Conservation (phyloP, 1,139 yeast species). For the Arxiozyma telluris region DNA sequence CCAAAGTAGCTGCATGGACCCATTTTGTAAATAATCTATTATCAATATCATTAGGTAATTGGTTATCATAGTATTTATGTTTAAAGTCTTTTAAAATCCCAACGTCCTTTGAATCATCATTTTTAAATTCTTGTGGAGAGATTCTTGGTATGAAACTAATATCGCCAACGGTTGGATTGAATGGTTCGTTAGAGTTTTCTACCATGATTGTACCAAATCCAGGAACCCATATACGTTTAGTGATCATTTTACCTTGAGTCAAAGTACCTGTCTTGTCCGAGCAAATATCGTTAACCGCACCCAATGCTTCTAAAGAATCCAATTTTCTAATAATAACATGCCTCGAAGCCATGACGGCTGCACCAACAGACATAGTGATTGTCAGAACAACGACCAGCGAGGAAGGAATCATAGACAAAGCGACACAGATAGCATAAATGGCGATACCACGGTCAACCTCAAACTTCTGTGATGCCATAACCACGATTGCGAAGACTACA, state of each 20-base stretch:
- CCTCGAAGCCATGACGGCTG: constrained; percentile 86
- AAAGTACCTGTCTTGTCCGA: constrained; percentile 95
- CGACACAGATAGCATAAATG: constrained; percentile 87
- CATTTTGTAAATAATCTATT: constrained; percentile 43
- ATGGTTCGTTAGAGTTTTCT: constrained; percentile 55
- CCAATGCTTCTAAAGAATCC: constrained; percentile 93
- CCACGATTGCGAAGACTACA: constrained; percentile 77
- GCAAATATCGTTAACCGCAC: constrained; percentile 91
- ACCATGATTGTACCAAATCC: constrained; percentile 58
- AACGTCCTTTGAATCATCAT: constrained; percentile 42
- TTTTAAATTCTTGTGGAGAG: constrained; percentile 43
- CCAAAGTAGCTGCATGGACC: constrained; percentile 66
- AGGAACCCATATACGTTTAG: constrained; percentile 83
- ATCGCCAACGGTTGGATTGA: constrained; percentile 62
- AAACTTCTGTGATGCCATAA: constrained; percentile 82
- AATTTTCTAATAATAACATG: constrained; percentile 88
- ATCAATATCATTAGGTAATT: constrained; percentile 31
- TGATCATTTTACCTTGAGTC: constrained; percentile 92
- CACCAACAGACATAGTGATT: constrained; percentile 92
- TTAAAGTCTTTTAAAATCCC: constrained; percentile 39
- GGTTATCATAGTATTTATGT: constrained; percentile 35
- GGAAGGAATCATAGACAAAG: constrained; percentile 98
- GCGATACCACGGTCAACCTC: constrained; percentile 89
- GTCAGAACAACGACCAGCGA: constrained; percentile 96
- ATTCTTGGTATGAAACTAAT: constrained; percentile 34